These are phyloP conservation scores for Capsella rubella DNA, from an alignment of 441 rosid genomes.

Conservation along the genomic window DNA sequence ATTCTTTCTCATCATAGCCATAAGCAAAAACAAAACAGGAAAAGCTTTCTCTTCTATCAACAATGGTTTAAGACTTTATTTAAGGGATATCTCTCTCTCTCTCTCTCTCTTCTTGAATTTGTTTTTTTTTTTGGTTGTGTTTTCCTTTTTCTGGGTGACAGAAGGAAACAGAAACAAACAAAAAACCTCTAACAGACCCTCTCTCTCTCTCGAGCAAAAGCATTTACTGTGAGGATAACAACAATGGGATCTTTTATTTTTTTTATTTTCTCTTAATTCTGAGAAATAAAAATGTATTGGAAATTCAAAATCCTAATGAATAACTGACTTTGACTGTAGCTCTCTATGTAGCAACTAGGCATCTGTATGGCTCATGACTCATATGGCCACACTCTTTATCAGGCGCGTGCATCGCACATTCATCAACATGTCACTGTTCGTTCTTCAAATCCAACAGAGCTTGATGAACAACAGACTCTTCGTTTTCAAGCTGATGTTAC, in stretches of 20 bases:
- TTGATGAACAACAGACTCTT: slow-evolving; percentile 16
- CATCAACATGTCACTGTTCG: slow-evolving; percentile 9
- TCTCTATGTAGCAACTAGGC: slow-evolving; percentile 33
- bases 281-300: slow-evolving; percentile 5
- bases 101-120: slow-evolving; percentile 34
- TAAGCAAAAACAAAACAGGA: slow-evolving; percentile 3
- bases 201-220: slow-evolving; percentile 23
- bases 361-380: slow-evolving; percentile 24
- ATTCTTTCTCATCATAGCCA: slow-evolving; percentile 29
- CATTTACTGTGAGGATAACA: slow-evolving; percentile 45
- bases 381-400: slow-evolving; percentile 28
- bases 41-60: slow-evolving; percentile 27
- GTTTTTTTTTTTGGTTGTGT: slow-evolving; percentile 3
- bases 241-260: slow-evolving; percentile 13
- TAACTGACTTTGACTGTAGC: slow-evolving; percentile 43
- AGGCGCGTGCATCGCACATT: slow-evolving; percentile 37
- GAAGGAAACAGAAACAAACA: slow-evolving; percentile 40
- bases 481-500: slow-evolving; percentile 19
- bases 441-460: not conserved
- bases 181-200: slow-evolving; percentile 22
- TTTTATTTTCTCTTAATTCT: not conserved
- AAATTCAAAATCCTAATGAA: slow-evolving; percentile 37
- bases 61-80: slow-evolving; percentile 42
- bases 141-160: slow-evolving; percentile 36
- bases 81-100: slow-evolving; percentile 30